phyloP scores from a whole-genome alignment of 2,329 filamentous ascomycete species.

The Venturia aucupariae region DNA sequence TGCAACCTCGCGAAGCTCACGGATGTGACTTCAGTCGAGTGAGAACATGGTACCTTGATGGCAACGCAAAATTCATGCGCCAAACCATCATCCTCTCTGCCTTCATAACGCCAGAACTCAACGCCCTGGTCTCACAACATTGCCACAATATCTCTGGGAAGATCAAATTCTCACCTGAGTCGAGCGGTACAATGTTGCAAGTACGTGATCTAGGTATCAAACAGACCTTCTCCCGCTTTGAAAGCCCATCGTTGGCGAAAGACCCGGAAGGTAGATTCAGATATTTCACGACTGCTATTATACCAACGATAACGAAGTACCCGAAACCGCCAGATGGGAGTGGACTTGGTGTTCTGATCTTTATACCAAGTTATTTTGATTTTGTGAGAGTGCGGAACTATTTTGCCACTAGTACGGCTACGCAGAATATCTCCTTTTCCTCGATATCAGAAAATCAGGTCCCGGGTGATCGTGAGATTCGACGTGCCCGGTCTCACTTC shows the following conservation, averaged over 20 bases:
- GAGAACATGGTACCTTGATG: conserved; percentile 86
- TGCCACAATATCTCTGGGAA: conserved; percentile 78
- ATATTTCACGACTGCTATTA: conserved; percentile 74
- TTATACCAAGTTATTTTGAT: conserved; percentile 88
- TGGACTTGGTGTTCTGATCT: conserved; percentile 64
- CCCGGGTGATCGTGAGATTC: conserved; percentile 54
- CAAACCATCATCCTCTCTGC: conserved; percentile 76
- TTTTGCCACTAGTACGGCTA: conserved; percentile 61
- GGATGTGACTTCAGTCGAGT: conserved; percentile 91
- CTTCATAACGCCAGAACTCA: conserved; percentile 82
- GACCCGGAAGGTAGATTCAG: conserved; percentile 87
- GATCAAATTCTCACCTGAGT: conserved; percentile 58
- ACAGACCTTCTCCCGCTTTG: conserved; percentile 86
- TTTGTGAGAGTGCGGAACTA: conserved; percentile 91
- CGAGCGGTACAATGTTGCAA: conserved; percentile 60
- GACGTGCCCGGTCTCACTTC: conserved; percentile 81
- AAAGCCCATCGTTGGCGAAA: conserved; percentile 55
- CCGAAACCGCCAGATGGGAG: conserved; percentile 45
- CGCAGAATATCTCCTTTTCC: conserved; percentile 59
- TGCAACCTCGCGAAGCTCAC: conserved; percentile 80
- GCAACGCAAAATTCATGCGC: conserved; percentile 67
- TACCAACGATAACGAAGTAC: conserved; percentile 65
- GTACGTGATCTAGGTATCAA: conserved; percentile 35
- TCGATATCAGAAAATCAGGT: conserved; percentile 83
- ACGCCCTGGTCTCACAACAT: conserved; percentile 64